phyloP scores from a whole-genome alignment of 2,329 filamentous ascomycete species.

The Cercospora beticola region DNA sequence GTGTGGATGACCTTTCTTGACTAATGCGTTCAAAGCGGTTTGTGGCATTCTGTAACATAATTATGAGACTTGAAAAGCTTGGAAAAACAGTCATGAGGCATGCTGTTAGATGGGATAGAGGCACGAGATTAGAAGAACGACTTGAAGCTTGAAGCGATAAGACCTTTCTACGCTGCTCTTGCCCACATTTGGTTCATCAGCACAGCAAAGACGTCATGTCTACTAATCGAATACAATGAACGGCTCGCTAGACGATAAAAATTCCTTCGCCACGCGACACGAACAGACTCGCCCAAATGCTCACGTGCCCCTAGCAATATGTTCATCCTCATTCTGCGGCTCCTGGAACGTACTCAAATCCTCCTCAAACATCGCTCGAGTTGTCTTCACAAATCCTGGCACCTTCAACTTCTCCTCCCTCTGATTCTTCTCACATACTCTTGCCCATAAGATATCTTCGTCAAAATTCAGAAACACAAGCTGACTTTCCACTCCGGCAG shows the following conservation, averaged over 20 bases:
- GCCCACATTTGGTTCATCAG: background rate
- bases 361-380: background rate
- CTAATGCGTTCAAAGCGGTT: background rate
- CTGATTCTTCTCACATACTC: background rate
- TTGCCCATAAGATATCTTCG: background rate
- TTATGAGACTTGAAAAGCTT: background rate
- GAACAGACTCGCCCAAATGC: background rate
- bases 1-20: background rate
- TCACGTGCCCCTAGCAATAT: background rate
- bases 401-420: background rate
- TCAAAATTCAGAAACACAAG: background rate
- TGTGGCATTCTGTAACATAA: background rate
- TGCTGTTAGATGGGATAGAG: background rate
- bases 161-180: background rate
- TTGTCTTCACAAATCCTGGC: background rate
- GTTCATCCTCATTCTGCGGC: background rate
- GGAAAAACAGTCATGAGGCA: background rate
- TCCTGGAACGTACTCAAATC: background rate
- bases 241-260: background rate
- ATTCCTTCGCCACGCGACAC: background rate
- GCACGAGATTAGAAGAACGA: background rate
- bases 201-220: background rate
- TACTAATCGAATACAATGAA: background rate
- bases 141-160: background rate
- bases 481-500: background rate